Percentiles rank a stretch among this genome's conserved stretches.
These are phyloP conservation scores for Draba incana DNA, from an alignment of 345 rosid species.

Conservation along the genomic window DNA sequence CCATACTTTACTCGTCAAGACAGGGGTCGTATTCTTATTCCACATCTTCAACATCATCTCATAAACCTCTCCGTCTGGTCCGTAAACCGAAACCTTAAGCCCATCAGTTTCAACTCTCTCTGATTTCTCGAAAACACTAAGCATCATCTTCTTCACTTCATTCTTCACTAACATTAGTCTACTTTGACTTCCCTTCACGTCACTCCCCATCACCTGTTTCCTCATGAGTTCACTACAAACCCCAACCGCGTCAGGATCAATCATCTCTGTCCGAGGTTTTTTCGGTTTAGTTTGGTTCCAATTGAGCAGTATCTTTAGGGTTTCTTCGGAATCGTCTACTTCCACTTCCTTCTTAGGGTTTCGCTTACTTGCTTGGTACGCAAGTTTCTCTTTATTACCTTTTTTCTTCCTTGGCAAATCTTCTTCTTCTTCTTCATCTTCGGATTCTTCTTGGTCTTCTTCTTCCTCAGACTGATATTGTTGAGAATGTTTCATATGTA, in stretches of 20 bases:
- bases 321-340: not conserved
- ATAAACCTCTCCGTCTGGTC: not conserved
- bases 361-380: not conserved
- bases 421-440: no score
- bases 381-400: not conserved
- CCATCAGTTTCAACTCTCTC: not conserved
- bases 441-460: no score
- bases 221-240: not conserved
- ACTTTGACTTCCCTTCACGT: not conserved
- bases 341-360: not conserved
- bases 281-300: not conserved
- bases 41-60: conserved; percentile 22
- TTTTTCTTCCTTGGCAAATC: not conserved
- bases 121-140: not conserved
- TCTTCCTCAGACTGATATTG: no score
- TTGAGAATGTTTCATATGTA: no score
- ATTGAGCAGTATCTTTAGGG: not conserved
- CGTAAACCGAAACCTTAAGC: conserved; percentile 19
- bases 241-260: not conserved
- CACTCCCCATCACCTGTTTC: conserved; percentile 18
- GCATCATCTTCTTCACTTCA: not conserved
- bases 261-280: not conserved
- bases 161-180: conserved; percentile 9
- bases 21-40: not conserved
- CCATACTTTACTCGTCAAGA: not conserved